phyloP scores from a whole-genome alignment of 2,329 filamentous ascomycete genomes.

The Ophiocordyceps camponoti-floridani region DNA sequence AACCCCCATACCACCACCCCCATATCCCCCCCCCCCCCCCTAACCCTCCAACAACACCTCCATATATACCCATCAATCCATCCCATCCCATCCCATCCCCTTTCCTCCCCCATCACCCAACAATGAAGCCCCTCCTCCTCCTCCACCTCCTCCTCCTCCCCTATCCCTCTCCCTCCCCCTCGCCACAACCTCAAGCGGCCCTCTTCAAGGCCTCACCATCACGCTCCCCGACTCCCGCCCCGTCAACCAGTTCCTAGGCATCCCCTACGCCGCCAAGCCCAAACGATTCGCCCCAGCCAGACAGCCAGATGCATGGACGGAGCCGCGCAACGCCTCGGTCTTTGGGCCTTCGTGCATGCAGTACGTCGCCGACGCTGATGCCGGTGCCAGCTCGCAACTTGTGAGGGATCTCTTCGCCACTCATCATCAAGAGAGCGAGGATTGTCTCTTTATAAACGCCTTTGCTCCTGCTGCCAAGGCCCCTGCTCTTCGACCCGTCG shows the following conservation, averaged over 20 bases:
- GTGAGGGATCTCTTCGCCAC: constrained; percentile 6
- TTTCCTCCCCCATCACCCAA: no score
- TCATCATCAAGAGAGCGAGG: constrained; percentile 8
- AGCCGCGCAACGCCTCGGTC: constrained; percentile 1
- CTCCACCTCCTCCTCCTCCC: not conserved
- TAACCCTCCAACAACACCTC: no score
- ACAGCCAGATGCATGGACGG: constrained; percentile 5
- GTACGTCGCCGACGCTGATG: constrained; percentile 5
- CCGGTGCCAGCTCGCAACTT: constrained; percentile 6
- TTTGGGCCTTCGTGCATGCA: constrained; percentile 7
- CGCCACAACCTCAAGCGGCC: constrained; percentile 5
- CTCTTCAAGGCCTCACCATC: constrained; percentile 4
- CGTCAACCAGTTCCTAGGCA: constrained; percentile 7
- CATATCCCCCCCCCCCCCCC: no score
- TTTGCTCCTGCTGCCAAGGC: constrained; percentile 7
- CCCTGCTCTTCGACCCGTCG: constrained; percentile 3
- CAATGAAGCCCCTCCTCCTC: no score
- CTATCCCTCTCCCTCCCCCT: not conserved
- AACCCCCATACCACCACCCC: no score
- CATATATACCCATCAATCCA: no score
- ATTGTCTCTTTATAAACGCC: constrained; percentile 11
- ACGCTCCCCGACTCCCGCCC: constrained; percentile 4
- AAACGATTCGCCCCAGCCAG: constrained; percentile 5
- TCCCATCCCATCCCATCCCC: no score
- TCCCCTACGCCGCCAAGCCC: constrained; percentile 6